These are phyloP conservation scores for Candida orba DNA, from an alignment of 805 yeast species.

Conservation along the genomic window DNA sequence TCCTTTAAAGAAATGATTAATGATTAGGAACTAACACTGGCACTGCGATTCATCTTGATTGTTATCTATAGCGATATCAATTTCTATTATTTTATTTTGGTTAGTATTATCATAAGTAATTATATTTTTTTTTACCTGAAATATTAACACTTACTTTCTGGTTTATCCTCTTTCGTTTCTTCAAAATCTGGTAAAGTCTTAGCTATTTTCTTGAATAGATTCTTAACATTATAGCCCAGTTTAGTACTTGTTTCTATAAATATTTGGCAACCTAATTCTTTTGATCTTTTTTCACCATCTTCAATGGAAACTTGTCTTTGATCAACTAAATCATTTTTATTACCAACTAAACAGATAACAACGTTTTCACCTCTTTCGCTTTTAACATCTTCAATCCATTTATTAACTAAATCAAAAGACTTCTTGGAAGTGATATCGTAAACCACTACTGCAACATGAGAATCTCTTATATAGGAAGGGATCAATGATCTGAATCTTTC, in stretches of 20 bases:
- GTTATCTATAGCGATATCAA: constrained; percentile 20
- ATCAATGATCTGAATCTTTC: constrained; percentile 92
- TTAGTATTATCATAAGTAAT: constrained; percentile 10
- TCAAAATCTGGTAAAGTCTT: constrained; percentile 83
- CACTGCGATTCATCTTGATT: constrained; percentile 19
- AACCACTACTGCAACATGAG: constrained; percentile 94
- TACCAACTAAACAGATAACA: constrained; percentile 84
- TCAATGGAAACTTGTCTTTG: constrained; percentile 75
- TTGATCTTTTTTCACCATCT: constrained; percentile 78
- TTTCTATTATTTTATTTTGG: constrained; percentile 12
- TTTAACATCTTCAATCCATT: constrained; percentile 93
- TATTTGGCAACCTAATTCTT: constrained; percentile 64
- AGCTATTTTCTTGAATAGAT: constrained; percentile 84
- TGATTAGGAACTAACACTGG: constrained; percentile 15
- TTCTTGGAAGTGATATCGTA: constrained; percentile 87
- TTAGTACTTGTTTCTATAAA: constrained; percentile 93
- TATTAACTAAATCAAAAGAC: constrained; percentile 74
- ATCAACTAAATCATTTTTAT: constrained; percentile 75
- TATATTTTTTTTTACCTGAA: background rate
- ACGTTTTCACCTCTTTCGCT: constrained; percentile 91
- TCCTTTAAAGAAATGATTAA: no score
- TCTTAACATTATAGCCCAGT: constrained; percentile 89
- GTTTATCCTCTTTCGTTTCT: constrained; percentile 20
- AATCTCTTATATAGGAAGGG: constrained; percentile 92
- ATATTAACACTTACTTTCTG: constrained; percentile 14